These are phyloP conservation scores for Prunella vulgaris DNA, from an alignment of 257 asterid species.

Conservation along the genomic window DNA sequence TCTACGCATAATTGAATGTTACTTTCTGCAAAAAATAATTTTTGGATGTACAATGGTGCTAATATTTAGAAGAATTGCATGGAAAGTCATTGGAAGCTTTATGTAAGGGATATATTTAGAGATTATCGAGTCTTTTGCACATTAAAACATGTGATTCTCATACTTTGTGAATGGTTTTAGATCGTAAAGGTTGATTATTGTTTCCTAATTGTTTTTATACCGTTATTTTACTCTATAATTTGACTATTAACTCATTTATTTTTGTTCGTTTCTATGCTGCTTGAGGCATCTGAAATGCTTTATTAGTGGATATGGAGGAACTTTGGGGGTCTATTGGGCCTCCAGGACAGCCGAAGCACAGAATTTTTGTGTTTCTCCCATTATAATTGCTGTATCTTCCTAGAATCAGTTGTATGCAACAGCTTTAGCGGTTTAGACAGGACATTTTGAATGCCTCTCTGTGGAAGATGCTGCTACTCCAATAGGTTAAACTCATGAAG, in stretches of 20 bases:
- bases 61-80: background rate
- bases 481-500: slow-evolving; percentile 13
- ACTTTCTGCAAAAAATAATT: no score
- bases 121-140: background rate
- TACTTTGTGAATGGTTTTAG: background rate
- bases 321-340: slow-evolving; percentile 16
- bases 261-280: slow-evolving; percentile 10
- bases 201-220: background rate
- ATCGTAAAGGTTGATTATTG: background rate
- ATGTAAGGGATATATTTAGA: background rate
- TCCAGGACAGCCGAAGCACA: slow-evolving; percentile 23
- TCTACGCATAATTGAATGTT: background rate
- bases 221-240: background rate
- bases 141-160: background rate
- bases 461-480: slow-evolving; percentile 20
- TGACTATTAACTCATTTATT: slow-evolving; percentile 12
- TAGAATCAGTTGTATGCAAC: slow-evolving; percentile 19
- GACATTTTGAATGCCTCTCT: slow-evolving; percentile 20
- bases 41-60: background rate
- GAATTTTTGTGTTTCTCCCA: slow-evolving; percentile 22
- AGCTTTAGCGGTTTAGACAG: slow-evolving; percentile 23
- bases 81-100: background rate
- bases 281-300: slow-evolving; percentile 21
- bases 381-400: slow-evolving; percentile 18
- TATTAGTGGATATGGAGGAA: slow-evolving; percentile 26